Base-by-base conservation (phyloP, 176 grass and related monocot species). In the Leersia perrieri region DNA sequence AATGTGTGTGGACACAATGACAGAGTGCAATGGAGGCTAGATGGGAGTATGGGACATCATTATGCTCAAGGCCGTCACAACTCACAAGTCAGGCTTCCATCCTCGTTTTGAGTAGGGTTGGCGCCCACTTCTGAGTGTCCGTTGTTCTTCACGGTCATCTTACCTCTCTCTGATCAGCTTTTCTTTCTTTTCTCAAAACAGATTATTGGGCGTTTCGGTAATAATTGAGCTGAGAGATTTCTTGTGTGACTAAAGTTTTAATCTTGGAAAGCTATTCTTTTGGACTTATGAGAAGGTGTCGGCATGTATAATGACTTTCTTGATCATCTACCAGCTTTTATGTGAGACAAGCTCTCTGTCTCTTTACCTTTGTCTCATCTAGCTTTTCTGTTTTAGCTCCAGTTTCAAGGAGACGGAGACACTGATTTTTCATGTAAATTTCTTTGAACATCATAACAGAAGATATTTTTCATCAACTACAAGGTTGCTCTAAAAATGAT, bases 21-120 rank as follows among this genome's bases (percentile, higher is more conserved):
- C 6, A 66, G 33, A 28, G 12, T 4, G 39, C 30, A 33, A 49
- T 10, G 63, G 53, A n/a, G n/a, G n/a, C n/a, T n/a, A n/a, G n/a
- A n/a, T n/a, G 0, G 60, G 49, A 31, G 53, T 68, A 40, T 55
- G 65, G 23, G 84, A 72, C 70, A 80, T 91, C 53, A 81, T 84
- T 64, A 31, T n/a, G 66, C 20, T 36, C 34, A 36, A 41, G 65
- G 5, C 27, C 9, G 15, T 28, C 71, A n/a, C n/a, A n/a, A n/a
- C 55, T 22, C 5, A 51, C 16, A 51, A 51, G 47, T 22, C 1
- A 33, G 71, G 30, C 67, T 33, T 18, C 78, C 29, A 31, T 76
- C 51, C 77, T 60, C 23, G 55, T 55, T 91, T 87, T 55, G 64
- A 35, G 76, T 70, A 53, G 75, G 70, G 70, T 63, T 70, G 70